Conservation (phyloP, 2,329 filamentous ascomycete genomes). For the Colletotrichum abscissum region DNA sequence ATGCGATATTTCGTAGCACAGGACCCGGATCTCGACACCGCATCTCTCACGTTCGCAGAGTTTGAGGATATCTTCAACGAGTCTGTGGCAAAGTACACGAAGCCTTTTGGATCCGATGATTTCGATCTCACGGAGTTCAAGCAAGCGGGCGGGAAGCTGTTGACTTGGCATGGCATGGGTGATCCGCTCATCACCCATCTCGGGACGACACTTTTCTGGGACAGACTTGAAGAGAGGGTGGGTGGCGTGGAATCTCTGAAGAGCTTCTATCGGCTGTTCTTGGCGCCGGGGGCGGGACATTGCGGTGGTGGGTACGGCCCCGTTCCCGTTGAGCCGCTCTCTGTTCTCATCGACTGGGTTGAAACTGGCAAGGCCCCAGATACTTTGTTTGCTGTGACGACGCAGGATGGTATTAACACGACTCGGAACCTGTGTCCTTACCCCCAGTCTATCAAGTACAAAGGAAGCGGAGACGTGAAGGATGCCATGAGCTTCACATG, state of each 20-base stretch:
- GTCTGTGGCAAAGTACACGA: not conserved
- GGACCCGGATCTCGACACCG: constrained; percentile 9
- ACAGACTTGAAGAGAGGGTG: not conserved
- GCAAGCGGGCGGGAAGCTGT: constrained; percentile 50
- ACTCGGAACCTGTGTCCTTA: not conserved
- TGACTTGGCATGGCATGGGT: constrained; percentile 54
- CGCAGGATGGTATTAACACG: not conserved
- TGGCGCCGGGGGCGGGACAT: constrained; percentile 62
- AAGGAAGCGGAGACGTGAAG: not conserved
- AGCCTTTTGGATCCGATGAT: constrained; percentile 40
- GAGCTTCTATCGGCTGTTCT: constrained; percentile 63
- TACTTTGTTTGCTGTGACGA: not conserved
- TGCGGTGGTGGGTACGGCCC: constrained; percentile 45
- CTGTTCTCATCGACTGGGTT: constrained; percentile 6
- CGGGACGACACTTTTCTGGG: constrained; percentile 44
- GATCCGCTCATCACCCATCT: constrained; percentile 49
- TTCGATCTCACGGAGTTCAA: constrained; percentile 44
- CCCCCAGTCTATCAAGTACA: not conserved
- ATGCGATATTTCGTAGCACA: not conserved
- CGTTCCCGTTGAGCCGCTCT: constrained; percentile 3
- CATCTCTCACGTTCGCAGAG: constrained; percentile 7
- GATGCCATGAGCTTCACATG: not conserved
- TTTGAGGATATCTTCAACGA: constrained; percentile 16
- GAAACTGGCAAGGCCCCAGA: not conserved
- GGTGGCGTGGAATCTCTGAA: not conserved